phyloP scores from a whole-genome alignment of 441 rosid genomes.

The Euphorbia schlechtendalii region DNA sequence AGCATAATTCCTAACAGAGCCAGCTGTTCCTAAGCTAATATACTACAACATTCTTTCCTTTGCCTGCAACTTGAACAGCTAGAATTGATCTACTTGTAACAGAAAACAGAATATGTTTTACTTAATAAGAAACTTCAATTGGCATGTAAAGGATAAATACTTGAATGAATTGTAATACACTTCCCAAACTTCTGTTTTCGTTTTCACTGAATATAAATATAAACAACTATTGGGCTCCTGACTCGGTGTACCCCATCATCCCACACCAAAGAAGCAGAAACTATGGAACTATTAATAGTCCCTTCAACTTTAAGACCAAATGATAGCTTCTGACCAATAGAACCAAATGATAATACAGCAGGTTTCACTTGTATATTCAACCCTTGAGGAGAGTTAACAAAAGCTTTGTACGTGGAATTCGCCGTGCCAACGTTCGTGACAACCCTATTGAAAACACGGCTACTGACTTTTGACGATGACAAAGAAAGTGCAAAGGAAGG shows the following conservation, averaged over 20 bases:
- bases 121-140: too few species aligned
- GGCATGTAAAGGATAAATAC: too few species aligned
- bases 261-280: slow-evolving; percentile 29
- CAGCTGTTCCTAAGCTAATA: neutral
- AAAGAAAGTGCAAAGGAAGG: slow-evolving; percentile 28
- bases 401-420: slow-evolving; percentile 25
- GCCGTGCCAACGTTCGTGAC: slow-evolving; percentile 32
- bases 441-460: slow-evolving; percentile 18
- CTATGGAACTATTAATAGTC: neutral
- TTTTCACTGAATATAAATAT: neutral
- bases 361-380: slow-evolving; percentile 24
- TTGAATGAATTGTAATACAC: neutral
- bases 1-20: neutral
- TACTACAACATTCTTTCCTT: too few species aligned
- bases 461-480: neutral
- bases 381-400: slow-evolving; percentile 16
- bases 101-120: too few species aligned
- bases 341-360: slow-evolving; percentile 10
- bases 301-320: slow-evolving; percentile 23
- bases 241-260: slow-evolving; percentile 30
- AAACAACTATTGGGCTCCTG: slow-evolving; percentile 30
- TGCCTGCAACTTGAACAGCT: neutral
- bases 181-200: neutral
- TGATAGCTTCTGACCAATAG: slow-evolving; percentile 14
- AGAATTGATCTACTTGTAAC: too few species aligned